These are phyloP conservation scores for Trichoderma endophyticum DNA, from an alignment of 2,329 filamentous ascomycete genomes.

Conservation along the genomic window DNA sequence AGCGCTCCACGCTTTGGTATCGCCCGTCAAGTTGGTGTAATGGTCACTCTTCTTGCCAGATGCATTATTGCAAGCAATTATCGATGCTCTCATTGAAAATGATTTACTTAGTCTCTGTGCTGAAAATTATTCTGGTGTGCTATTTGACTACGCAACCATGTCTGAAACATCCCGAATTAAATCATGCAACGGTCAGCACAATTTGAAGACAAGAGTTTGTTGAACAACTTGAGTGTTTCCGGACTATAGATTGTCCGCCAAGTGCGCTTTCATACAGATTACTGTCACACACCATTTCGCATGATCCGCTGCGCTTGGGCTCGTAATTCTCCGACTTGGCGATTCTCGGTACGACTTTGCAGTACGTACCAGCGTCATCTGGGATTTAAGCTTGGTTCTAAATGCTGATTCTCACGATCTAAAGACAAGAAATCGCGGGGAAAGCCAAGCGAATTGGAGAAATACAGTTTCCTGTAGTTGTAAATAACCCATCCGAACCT, in stretches of 20 bases:
- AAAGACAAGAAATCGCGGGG: neutral
- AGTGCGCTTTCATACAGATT: neutral
- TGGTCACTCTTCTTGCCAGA: neutral
- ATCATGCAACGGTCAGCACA: neutral
- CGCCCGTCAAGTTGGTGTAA: neutral
- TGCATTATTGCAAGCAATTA: neutral
- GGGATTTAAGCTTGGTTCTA: neutral
- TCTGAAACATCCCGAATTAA: neutral
- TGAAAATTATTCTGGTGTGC: neutral
- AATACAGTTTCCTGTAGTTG: neutral
- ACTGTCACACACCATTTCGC: neutral
- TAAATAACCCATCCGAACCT: neutral
- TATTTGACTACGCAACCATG: neutral
- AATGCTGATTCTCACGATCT: neutral
- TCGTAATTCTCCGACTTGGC: constrained; percentile 7
- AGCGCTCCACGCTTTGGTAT: neutral
- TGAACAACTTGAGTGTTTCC: neutral
- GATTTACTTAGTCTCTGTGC: neutral
- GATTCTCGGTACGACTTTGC: neutral
- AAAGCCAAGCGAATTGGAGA: neutral
- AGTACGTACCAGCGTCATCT: neutral
- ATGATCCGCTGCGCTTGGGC: neutral
- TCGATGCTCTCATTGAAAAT: neutral
- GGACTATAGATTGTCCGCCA: neutral
- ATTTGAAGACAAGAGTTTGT: neutral